Evolutionary conservation across 164 flowering plant species (phyloP), one percentile per base, ranked within the genome.

Genomic region (Macadamia tetraphylla): DNA sequence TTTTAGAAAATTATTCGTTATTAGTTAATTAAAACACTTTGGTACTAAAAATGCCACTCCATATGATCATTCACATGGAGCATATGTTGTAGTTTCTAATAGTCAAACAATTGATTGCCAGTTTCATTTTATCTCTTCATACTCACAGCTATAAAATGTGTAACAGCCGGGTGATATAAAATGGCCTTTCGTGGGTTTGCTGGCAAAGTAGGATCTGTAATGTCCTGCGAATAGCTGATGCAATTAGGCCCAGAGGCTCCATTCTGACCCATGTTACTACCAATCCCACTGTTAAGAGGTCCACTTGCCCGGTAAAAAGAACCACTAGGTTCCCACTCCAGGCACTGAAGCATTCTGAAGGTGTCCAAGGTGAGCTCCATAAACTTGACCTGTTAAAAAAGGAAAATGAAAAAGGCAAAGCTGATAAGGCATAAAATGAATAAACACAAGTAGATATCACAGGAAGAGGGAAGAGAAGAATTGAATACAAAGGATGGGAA

Each of bases 251-350:
- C 86, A 17, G 74, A 40, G 32, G 76, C 73, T 42, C 86, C 93
- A 85, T 74, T 81, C 62, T 80, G 92, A 67, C 80, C 77, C 67
- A 53, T 58, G 72, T 74, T 79, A 65, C 69, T 9, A 66, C 68
- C 70, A 67, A 55, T 55, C 18, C 69, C 82, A 74, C 75, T 66
- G 29, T 75, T 29, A 40, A 64, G 49, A 69, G 55, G 48, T 40
- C 29, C 75, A 66, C 58, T 77, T 76, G 82, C 46, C 74, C 80
- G 85, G 78, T 85, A 90, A 68, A 93, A 88, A 59, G 89, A 83
- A 63, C 98, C 98, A 76, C 92, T 84, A 46, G 98, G 95, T 79
- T 93, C 98, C 98, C 98, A 90, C 74, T 93, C 97, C 63, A 93
- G 82, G 75, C 88, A 85, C 60, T 93, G 98, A 76, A 90, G 88